Evolutionary conservation across 2,329 filamentous ascomycete genomes (phyloP).

Genomic region (Nigrospora sphaerica): DNA sequence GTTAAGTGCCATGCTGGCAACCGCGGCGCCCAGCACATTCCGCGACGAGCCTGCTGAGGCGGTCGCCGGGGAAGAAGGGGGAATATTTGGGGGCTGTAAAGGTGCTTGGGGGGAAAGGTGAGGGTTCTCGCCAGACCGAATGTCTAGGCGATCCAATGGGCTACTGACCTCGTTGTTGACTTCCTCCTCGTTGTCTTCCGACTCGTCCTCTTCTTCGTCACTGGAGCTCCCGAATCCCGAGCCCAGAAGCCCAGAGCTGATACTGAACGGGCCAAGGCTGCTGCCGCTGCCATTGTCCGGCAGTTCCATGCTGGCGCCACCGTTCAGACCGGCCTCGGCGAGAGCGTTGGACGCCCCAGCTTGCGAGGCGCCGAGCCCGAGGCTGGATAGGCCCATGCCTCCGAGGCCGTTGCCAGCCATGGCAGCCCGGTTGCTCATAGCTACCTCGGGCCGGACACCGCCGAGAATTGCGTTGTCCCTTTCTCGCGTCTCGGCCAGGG

Average conservation of each 20-base stretch:
- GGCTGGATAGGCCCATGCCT: slow-evolving; percentile 40
- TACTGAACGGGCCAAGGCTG: slow-evolving; percentile 65
- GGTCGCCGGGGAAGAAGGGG: background rate
- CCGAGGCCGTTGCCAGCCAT: slow-evolving; percentile 39
- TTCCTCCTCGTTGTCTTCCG: slow-evolving; percentile 76
- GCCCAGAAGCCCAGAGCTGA: slow-evolving; percentile 62
- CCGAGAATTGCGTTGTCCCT: slow-evolving; percentile 97
- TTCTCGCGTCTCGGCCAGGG: slow-evolving; percentile 86
- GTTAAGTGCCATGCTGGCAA: background rate
- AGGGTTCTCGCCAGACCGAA: background rate
- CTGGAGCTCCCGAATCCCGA: slow-evolving; percentile 93
- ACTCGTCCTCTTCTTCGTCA: slow-evolving; percentile 93
- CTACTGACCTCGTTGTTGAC: slow-evolving; percentile 59
- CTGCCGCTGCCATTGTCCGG: slow-evolving; percentile 54
- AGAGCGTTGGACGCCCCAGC: slow-evolving; percentile 58
- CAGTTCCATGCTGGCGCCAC: slow-evolving; percentile 56
- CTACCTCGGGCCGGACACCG: slow-evolving; percentile 86
- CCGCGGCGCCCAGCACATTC: background rate
- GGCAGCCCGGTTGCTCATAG: slow-evolving; percentile 69
- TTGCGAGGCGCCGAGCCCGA: slow-evolving; percentile 28
- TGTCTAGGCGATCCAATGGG: slow-evolving; percentile 12
- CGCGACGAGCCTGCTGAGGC: background rate
- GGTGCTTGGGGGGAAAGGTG: background rate
- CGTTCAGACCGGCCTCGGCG: slow-evolving; percentile 74
- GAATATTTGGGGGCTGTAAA: background rate